phyloP scores from a whole-genome alignment of 2,329 filamentous ascomycete genomes.

The Ascosphaera pollenicola region DNA sequence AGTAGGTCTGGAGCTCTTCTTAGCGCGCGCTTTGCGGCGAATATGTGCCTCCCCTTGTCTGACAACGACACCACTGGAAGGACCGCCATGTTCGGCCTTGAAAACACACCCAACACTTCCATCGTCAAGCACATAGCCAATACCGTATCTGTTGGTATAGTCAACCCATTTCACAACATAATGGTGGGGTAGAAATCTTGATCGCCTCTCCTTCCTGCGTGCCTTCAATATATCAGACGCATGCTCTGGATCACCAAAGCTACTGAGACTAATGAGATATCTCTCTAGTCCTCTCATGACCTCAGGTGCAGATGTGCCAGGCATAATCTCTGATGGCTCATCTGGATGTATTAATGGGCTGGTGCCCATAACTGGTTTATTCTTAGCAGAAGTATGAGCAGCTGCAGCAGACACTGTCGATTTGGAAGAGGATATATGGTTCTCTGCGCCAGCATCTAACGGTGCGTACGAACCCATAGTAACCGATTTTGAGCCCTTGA shows the following conservation, averaged over 20 bases:
- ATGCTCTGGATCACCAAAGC: too few relatives aligned
- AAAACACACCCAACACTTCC: conserved; percentile 28
- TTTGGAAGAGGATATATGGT: too few relatives aligned
- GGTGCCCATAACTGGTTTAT: conserved; percentile 7
- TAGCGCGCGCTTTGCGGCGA: conserved; percentile 20
- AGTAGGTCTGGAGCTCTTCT: conserved; percentile 10
- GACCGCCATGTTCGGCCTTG: conserved; percentile 22
- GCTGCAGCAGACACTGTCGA: too few relatives aligned
- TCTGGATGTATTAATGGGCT: conserved; percentile 17
- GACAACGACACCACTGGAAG: conserved; percentile 23
- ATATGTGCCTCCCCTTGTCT: conserved; percentile 25
- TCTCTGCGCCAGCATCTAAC: too few relatives aligned
- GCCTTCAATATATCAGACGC: too few relatives aligned
- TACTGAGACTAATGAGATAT: conserved; percentile 9
- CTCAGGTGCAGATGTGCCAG: conserved; percentile 17
- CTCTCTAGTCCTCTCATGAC: conserved; percentile 18
- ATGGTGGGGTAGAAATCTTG: conserved; percentile 13
- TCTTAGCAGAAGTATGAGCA: too few relatives aligned
- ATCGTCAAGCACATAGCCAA: conserved; percentile 29
- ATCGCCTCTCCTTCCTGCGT: too few relatives aligned
- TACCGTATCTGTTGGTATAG: conserved; percentile 29
- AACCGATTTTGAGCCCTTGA: too few relatives aligned
- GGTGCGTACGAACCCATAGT: too few relatives aligned
- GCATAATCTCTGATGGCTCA: conserved; percentile 16
- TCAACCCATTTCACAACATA: conserved; percentile 32